These are phyloP conservation scores for Sophora flavescens DNA, from an alignment of 306 rosid species.

Conservation along the genomic window DNA sequence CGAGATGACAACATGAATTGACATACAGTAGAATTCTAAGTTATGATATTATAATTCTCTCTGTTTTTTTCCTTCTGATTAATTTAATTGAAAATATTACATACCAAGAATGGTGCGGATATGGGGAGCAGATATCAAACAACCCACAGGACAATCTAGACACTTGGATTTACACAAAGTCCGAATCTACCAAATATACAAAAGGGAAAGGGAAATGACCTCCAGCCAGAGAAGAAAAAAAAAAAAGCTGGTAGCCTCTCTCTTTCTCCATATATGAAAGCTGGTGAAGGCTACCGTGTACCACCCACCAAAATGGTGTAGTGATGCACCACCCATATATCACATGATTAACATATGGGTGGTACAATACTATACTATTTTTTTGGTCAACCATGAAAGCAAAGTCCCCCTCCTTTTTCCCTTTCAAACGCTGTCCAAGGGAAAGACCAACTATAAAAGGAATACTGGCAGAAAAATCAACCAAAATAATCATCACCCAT, in stretches of 20 bases:
- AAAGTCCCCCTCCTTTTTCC: background rate
- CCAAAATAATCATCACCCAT: slow-evolving; percentile 15
- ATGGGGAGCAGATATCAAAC: background rate
- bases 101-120: background rate
- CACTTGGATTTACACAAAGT: slow-evolving; percentile 35
- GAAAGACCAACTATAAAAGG: slow-evolving; percentile 32
- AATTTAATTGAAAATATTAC: slow-evolving; percentile 2
- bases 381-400: too few species aligned
- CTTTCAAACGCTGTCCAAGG: slow-evolving; percentile 4
- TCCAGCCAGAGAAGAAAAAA: slow-evolving; percentile 19
- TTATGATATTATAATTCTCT: background rate
- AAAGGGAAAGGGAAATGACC: background rate
- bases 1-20: too few species aligned
- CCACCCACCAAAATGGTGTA: too few species aligned
- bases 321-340: too few species aligned
- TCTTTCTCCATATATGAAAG: slow-evolving; percentile 19
- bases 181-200: slow-evolving; percentile 39
- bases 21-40: too few species aligned
- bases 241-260: slow-evolving; percentile 27
- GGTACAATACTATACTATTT: too few species aligned
- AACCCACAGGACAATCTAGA: background rate
- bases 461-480: slow-evolving; percentile 35
- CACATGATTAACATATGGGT: too few species aligned
- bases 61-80: background rate
- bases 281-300: too few species aligned